These are phyloP conservation scores for Mesembryanthemum crystallinum DNA, from an alignment of 148 eudicot genomes.

Conservation along the genomic window DNA sequence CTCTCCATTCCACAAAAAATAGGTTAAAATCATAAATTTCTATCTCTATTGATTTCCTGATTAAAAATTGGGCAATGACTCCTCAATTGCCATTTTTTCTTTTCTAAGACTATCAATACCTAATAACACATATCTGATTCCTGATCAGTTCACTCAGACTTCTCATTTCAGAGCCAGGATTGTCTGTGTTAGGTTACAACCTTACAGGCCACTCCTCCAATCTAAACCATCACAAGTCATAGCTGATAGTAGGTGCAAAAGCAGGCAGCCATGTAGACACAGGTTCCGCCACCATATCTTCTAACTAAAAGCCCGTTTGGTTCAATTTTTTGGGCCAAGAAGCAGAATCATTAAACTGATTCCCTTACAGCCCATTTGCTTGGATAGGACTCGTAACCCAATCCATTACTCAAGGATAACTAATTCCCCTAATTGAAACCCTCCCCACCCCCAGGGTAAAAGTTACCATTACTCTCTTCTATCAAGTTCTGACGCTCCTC, in stretches of 20 bases:
- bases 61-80: neutral
- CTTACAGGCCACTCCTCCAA: neutral
- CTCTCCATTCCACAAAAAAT: neutral
- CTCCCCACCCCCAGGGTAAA: too few relatives aligned
- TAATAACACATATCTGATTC: neutral
- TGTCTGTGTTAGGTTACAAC: neutral
- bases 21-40: neutral
- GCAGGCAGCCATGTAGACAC: neutral
- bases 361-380: too few relatives aligned
- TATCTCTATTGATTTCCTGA: neutral
- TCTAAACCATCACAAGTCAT: neutral
- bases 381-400: too few relatives aligned
- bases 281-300: neutral
- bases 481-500: too few relatives aligned
- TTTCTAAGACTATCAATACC: neutral
- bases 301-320: too few relatives aligned
- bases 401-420: too few relatives aligned
- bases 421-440: too few relatives aligned
- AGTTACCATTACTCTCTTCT: too few relatives aligned
- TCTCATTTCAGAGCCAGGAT: neutral
- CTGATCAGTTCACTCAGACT: too few relatives aligned
- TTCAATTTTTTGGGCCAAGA: too few relatives aligned
- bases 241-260: neutral
- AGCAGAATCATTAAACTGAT: too few relatives aligned
- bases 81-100: neutral